Conservation (phyloP, 2,329 filamentous ascomycete species). For the Hymenoscyphus albidus region DNA sequence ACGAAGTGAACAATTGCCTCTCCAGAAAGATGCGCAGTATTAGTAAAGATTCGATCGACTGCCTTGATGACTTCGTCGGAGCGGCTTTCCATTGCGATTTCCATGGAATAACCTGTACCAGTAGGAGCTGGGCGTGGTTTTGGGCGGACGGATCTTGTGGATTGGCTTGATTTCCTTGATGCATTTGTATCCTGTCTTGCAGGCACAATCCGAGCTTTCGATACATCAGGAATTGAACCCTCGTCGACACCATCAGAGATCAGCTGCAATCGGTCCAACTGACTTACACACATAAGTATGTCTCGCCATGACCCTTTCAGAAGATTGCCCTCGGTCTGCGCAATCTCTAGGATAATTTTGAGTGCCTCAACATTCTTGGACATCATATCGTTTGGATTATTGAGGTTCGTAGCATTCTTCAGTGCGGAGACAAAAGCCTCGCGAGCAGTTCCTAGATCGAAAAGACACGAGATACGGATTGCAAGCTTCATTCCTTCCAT, state of each 20-base stretch:
- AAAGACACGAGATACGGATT: constrained; percentile 87
- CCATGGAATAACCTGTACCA: constrained; percentile 54
- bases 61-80: constrained; percentile 90
- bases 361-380: constrained; percentile 95
- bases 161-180: constrained; percentile 64
- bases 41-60: constrained; percentile 94
- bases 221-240: constrained; percentile 85
- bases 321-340: constrained; percentile 86
- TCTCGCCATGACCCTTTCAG: constrained; percentile 93
- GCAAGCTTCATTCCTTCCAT: constrained; percentile 94
- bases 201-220: constrained; percentile 70
- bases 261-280: constrained; percentile 90
- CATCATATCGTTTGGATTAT: constrained; percentile 92
- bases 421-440: constrained; percentile 93
- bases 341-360: constrained; percentile 86
- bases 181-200: constrained; percentile 46
- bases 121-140: constrained; percentile 49
- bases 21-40: constrained; percentile 86
- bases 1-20: constrained; percentile 97
- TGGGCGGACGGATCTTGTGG: constrained; percentile 43
- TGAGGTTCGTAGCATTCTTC: constrained; percentile 90
- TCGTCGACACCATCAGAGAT: constrained; percentile 95
- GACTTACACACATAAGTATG: constrained; percentile 89
- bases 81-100: constrained; percentile 86
- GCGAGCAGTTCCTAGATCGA: constrained; percentile 87